Evolutionary conservation across 2,329 filamentous ascomycete species (phyloP), one percentile per base, ranked within the genome.

Genomic region (Calonectria hawksworthii): DNA sequence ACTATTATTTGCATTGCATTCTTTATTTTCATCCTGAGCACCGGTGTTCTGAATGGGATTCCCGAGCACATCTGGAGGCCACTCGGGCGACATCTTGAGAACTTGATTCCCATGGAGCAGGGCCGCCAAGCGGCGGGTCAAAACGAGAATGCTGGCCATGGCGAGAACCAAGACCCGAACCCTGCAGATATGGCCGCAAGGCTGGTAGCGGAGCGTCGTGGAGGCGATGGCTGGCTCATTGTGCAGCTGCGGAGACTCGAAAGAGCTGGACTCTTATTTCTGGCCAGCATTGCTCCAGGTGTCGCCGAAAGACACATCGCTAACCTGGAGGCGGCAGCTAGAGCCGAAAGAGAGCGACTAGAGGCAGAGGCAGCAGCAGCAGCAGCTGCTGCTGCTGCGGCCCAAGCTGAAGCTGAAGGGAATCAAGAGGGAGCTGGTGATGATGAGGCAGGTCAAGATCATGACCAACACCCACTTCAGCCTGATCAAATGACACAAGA

Each of bases 251-350:
- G 91, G 72, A 86, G 90, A 14, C 79, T 91, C 9, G 92, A 94
- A 83, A 88, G 92, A 75, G 90, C 91, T 23, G 87, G 90, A 0
- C 87, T 93, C 21, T 85, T 94, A 30, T 93, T 94, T 79, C 85
- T 94, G 28, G 92, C 92, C 26, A 94, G 92, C 80, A 89, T 94
- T 74, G 91, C 92, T 2, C 92, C 92, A 1, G 92, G 92, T 13
- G 88, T 94, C 30, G 92, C 92, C 0, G 92, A 94, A 83, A 86
- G 91, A 64, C 92, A 94, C 75, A 93, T 94, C 74, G 90, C 89
- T 30, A 87, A 90, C 56, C 82, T 92, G 3, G 90, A 92, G 78
- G 89, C 88, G 5, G 88, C 90, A 70, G 88, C 87, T 50, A 85
- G 87, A 65, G 86, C 83, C 2, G 89, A 89, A 77, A 81, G 85